Percentiles rank a stretch among this genome's conserved stretches.
Conservation (phyloP, 192 early-diverging fungal genomes). For the Geranomyces variabilis region DNA sequence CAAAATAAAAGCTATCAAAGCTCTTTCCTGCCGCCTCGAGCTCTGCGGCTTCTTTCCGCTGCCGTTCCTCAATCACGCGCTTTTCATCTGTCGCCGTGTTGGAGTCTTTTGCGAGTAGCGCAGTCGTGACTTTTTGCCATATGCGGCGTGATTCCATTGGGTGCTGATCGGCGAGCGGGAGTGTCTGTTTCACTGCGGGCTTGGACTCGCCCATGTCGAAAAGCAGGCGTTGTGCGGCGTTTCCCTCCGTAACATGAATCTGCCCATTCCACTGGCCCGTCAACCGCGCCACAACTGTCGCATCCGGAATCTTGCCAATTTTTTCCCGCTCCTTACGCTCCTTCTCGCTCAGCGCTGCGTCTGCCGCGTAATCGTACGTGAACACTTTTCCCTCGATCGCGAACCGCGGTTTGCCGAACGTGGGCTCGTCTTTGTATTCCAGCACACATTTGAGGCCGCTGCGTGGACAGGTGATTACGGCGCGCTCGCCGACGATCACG, state of each 20-base stretch:
- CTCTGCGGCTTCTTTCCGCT: conserved; percentile 54
- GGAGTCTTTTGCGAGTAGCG: conserved; percentile 61
- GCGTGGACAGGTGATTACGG: conserved; percentile 65
- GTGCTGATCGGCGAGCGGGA: conserved; percentile 62
- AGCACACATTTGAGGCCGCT: conserved; percentile 64
- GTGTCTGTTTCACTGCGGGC: conserved; percentile 55
- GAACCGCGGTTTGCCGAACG: conserved; percentile 69
- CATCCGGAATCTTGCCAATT: conserved; percentile 51
- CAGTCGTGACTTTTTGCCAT: conserved; percentile 65
- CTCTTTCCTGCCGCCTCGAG: conserved; percentile 47
- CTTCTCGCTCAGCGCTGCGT: conserved; percentile 49
- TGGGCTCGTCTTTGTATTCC: conserved; percentile 77
- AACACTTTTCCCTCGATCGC: conserved; percentile 71
- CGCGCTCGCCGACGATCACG: conserved; percentile 61
- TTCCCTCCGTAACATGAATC: conserved; percentile 38
- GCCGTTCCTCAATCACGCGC: conserved; percentile 67
- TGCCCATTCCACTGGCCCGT: conserved; percentile 68
- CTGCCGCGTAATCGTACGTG: conserved; percentile 57
- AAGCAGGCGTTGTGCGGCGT: conserved; percentile 32
- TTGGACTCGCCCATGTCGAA: conserved; percentile 58
- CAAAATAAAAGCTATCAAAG: conserved; percentile 64
- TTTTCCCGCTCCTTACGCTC: conserved; percentile 43
- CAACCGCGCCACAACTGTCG: conserved; percentile 59
- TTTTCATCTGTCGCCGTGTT: conserved; percentile 67
- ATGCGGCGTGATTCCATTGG: conserved; percentile 65